Base-by-base conservation (phyloP, 2,329 filamentous ascomycete genomes). In the Dactylellina drechsleri region DNA sequence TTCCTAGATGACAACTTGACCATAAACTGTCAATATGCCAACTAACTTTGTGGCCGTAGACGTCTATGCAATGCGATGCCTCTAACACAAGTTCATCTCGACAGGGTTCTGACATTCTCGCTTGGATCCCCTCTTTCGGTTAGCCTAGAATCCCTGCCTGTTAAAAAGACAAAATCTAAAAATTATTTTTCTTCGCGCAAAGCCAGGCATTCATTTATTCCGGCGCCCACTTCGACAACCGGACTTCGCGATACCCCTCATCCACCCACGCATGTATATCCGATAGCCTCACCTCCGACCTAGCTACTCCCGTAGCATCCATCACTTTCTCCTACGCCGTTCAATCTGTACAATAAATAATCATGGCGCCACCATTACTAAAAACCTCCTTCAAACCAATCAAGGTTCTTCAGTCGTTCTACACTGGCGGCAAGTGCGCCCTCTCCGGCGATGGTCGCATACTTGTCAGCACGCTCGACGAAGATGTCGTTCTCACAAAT, bases 351-450 rank as follows among this genome's bases (percentile, higher is more conserved):
- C 26, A n/a, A 5, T 16, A 43, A 26, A 40, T n/a, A 16, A 71
- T 18, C 36, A 76, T 76, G 72, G 72, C 72, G 31, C 83, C 87
- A 73, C 84, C 87, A 16, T 45, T 49, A 23, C 85, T 87, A 79
- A 96, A 93, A 85, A 97, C 93, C 70, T 97, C 94, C 2, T 99
- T 97, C 82, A 92, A 96, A 80, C 88, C 91, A 71, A 87, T 87
- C 77, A 89, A 91, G 80, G 91, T 92, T 56, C 91, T 99, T 66
- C 91, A 93, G 79, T 95, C 95, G 18, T 94, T 98, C 58, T 97
- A 95, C 81, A 97, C 94, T 1, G 95, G 95, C 65, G 95, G 95
- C 50, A 90, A 91, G 77, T 89, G 96, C 72, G 89, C 92, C 31
- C 87, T 98, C 76, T 92, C 94, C 84, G 87, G 89, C 81, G 88